Conservation (phyloP, 2,329 filamentous ascomycete genomes). For the Aaosphaeria pasadenensis region DNA sequence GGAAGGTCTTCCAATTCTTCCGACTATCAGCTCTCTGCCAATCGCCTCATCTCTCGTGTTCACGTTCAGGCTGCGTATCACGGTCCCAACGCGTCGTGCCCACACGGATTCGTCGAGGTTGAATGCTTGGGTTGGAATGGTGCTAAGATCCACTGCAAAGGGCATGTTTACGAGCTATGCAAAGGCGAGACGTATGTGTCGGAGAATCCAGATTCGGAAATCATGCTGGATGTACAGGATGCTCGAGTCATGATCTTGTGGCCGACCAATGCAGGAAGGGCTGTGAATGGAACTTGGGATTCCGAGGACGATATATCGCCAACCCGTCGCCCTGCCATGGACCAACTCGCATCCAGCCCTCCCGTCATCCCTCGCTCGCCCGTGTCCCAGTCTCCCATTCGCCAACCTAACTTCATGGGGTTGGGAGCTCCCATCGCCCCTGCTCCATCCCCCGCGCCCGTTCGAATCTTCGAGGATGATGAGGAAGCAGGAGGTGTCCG, state of each 20-base stretch:
- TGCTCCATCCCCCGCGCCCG: conserved; percentile 31
- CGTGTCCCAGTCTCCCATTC: conserved; percentile 66
- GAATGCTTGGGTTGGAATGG: conserved; percentile 96
- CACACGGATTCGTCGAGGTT: conserved; percentile 78
- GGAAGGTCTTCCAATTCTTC: conserved; percentile 92
- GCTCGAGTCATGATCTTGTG: conserved; percentile 85
- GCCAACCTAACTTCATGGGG: conserved; percentile 42
- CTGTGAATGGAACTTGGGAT: conserved; percentile 40
- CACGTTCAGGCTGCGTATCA: conserved; percentile 88
- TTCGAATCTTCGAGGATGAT: conserved; percentile 40
- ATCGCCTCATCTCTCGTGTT: conserved; percentile 87
- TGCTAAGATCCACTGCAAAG: conserved; percentile 86
- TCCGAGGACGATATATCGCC: conserved; percentile 59
- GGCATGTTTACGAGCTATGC: conserved; percentile 76
- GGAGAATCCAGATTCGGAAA: conserved; percentile 80
- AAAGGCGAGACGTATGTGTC: conserved; percentile 91
- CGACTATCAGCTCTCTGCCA: conserved; percentile 90
- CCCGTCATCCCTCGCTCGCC: conserved; percentile 70
- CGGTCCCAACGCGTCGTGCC: conserved; percentile 62
- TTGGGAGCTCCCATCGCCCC: conserved; percentile 13
- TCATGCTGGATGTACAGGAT: conserved; percentile 95
- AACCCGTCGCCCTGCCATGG: conserved; percentile 30
- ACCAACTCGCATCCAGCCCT: conserved; percentile 57
- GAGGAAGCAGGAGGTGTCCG: conserved; percentile 25
- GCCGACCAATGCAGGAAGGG: conserved; percentile 59